Evolutionary conservation across 2,329 filamentous ascomycete genomes (phyloP).

Genomic region (Curvularia verruculosa): DNA sequence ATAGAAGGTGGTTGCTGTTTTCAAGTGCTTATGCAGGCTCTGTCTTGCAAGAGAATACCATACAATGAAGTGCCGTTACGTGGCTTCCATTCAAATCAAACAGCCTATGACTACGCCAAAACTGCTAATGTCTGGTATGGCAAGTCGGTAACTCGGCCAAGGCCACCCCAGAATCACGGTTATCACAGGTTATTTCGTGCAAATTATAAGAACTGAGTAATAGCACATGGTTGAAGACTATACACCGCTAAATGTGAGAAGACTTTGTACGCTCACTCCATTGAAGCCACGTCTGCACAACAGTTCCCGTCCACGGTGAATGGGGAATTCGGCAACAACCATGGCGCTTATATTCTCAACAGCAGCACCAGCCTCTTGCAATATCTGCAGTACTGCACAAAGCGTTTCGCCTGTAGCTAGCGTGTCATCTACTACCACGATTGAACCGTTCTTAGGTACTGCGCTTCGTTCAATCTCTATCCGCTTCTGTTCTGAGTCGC

Average conservation of each 20-base stretch:
- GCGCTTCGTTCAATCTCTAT: constrained; percentile 60
- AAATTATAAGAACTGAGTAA: neutral
- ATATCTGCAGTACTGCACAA: constrained; percentile 58
- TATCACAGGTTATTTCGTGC: neutral
- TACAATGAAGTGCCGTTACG: constrained; percentile 1
- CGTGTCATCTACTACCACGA: constrained; percentile 67
- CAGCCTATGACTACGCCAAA: neutral
- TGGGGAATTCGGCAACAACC: constrained; percentile 64
- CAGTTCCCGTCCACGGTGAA: constrained; percentile 58
- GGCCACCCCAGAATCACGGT: neutral
- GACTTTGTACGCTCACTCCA: constrained; percentile 57
- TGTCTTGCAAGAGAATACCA: neutral
- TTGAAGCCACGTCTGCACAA: constrained; percentile 59
- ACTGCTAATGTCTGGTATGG: neutral
- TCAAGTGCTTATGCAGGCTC: neutral
- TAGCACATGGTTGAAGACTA: constrained; percentile 21
- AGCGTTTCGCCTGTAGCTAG: constrained; percentile 63
- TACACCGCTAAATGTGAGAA: constrained; percentile 59
- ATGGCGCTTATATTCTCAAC: constrained; percentile 55
- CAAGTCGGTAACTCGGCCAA: constrained; percentile 1
- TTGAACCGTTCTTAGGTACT: constrained; percentile 49
- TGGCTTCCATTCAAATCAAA: constrained; percentile 1
- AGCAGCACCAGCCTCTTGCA: constrained; percentile 53
- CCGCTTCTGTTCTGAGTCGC: constrained; percentile 33
- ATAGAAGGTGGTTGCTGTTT: constrained; percentile 1